Percentiles rank a stretch among this genome's conserved stretches.
Conservation (phyloP, 108 stramenopile species). For the Pseudonitzschia pungens region DNA sequence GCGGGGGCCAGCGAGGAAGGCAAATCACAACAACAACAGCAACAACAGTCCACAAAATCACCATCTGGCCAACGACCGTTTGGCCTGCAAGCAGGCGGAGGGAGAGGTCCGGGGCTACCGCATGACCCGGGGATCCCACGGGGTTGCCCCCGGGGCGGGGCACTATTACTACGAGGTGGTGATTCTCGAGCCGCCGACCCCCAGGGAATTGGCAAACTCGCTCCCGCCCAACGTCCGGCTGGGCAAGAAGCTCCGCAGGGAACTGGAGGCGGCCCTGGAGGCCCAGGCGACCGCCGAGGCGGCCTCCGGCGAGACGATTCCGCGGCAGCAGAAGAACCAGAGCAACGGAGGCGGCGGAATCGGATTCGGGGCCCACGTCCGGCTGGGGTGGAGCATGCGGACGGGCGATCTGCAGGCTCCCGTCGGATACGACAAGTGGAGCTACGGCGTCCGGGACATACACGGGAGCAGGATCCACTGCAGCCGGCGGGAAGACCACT, state of each 20-base stretch:
- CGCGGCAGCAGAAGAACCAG: too few relatives aligned
- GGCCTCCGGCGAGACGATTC: too few relatives aligned
- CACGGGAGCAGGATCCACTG: conserved; percentile 73
- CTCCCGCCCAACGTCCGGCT: conserved; percentile 52
- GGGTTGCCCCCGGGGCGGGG: conserved; percentile 44
- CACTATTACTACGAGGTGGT: conserved; percentile 70
- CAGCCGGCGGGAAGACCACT: conserved; percentile 70
- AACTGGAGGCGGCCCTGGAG: conserved; percentile 41
- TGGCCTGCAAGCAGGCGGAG: conserved; percentile 43
- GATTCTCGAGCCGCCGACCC: conserved; percentile 43
- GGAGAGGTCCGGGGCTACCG: conserved; percentile 82
- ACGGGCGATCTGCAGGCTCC: conserved; percentile 92
- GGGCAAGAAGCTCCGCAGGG: conserved; percentile 44
- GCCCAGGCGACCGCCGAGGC: conserved; percentile 28
- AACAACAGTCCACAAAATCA: not conserved
- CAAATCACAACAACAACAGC: conserved; percentile 1
- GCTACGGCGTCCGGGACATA: conserved; percentile 89
- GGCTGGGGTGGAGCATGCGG: conserved; percentile 87
- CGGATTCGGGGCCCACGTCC: conserved; percentile 67
- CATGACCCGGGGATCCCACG: conserved; percentile 82
- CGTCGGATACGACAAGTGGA: conserved; percentile 93
- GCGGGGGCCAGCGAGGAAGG: too few relatives aligned
- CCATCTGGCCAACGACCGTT: conserved; percentile 13
- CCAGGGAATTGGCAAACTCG: conserved; percentile 30
- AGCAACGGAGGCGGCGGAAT: not conserved